These are phyloP conservation scores for Arthroderma sp. DNA, from an alignment of 2,329 filamentous ascomycete species.

Conservation along the genomic window DNA sequence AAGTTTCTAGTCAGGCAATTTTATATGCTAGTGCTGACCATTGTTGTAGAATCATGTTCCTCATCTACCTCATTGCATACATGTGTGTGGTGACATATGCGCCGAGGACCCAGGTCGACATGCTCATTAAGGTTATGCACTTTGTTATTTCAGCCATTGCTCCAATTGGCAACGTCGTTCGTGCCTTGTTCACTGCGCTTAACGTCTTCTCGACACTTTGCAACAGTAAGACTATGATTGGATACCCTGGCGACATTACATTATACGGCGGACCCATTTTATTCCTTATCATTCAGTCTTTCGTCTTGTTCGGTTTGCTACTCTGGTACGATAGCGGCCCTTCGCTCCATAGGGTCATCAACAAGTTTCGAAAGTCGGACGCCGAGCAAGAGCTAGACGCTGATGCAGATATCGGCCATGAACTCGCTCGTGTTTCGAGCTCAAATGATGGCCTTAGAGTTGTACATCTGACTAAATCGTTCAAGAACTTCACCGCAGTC, in stretches of 20 bases:
- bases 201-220: slow-evolving; percentile 79
- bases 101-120: slow-evolving; percentile 55
- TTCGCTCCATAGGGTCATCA: slow-evolving; percentile 41
- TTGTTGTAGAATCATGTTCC: slow-evolving; percentile 43
- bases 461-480: slow-evolving; percentile 65
- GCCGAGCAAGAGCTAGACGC: slow-evolving; percentile 24
- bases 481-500: slow-evolving; percentile 64
- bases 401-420: slow-evolving; percentile 51
- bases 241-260: slow-evolving; percentile 56
- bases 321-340: slow-evolving; percentile 72
- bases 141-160: slow-evolving; percentile 62
- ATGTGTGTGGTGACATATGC: slow-evolving; percentile 62
- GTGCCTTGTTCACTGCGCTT: slow-evolving; percentile 61
- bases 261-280: slow-evolving; percentile 75
- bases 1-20: slow-evolving; percentile 11
- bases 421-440: slow-evolving; percentile 49
- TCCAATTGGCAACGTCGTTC: slow-evolving; percentile 62
- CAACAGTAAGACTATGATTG: slow-evolving; percentile 45
- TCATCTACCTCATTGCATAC: slow-evolving; percentile 60
- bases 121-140: slow-evolving; percentile 54
- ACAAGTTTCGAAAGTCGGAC: slow-evolving; percentile 30
- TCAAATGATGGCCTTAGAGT: slow-evolving; percentile 61
- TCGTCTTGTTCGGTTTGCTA: slow-evolving; percentile 57
- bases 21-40: slow-evolving; percentile 9
- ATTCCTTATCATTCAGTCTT: slow-evolving; percentile 63